Evolutionary conservation across 352 stramenopile genomes (phyloP).

Genomic region (Phytophthora fragariae): DNA sequence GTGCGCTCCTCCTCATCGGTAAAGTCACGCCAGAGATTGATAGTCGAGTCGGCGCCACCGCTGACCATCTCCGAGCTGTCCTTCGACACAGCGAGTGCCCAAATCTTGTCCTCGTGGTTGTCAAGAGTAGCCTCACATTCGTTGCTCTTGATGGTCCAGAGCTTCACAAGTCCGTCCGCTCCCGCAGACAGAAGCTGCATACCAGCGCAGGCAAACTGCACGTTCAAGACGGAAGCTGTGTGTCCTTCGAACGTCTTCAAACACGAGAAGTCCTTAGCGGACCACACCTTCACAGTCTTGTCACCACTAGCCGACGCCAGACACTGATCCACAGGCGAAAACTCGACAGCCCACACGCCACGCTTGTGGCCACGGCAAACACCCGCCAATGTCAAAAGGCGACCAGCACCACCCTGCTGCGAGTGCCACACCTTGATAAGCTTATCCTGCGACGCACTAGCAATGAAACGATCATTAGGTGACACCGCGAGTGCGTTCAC

Average conservation of each 20-base stretch:
- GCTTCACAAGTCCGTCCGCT: slow-evolving; percentile 97
- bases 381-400: slow-evolving; percentile 89
- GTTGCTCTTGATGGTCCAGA: slow-evolving; percentile 98
- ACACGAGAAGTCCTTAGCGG: slow-evolving; percentile 94
- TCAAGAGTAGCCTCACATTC: slow-evolving; percentile 98
- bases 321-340: slow-evolving; percentile 96
- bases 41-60: slow-evolving; percentile 94
- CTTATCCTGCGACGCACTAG: slow-evolving; percentile 98
- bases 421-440: slow-evolving; percentile 97
- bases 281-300: slow-evolving; percentile 98
- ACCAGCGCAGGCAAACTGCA: slow-evolving; percentile 90
- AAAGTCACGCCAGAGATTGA: slow-evolving; percentile 96
- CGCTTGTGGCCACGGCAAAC: slow-evolving; percentile 97
- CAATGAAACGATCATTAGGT: slow-evolving; percentile 97
- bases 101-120: slow-evolving; percentile 98
- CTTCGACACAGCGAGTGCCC: slow-evolving; percentile 93
- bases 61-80: slow-evolving; percentile 93
- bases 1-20: slow-evolving; percentile 92
- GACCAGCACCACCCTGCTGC: slow-evolving; percentile 53
- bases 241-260: slow-evolving; percentile 97
- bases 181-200: slow-evolving; percentile 96
- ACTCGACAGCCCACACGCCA: slow-evolving; percentile 97
- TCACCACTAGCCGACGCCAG: slow-evolving; percentile 96
- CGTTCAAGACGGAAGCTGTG: slow-evolving; percentile 88
- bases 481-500: slow-evolving; percentile 96